Evolutionary conservation across 2,329 filamentous ascomycete species (phyloP), one percentile per base, ranked within the genome.

Genomic region (Aspergillus bombycis): DNA sequence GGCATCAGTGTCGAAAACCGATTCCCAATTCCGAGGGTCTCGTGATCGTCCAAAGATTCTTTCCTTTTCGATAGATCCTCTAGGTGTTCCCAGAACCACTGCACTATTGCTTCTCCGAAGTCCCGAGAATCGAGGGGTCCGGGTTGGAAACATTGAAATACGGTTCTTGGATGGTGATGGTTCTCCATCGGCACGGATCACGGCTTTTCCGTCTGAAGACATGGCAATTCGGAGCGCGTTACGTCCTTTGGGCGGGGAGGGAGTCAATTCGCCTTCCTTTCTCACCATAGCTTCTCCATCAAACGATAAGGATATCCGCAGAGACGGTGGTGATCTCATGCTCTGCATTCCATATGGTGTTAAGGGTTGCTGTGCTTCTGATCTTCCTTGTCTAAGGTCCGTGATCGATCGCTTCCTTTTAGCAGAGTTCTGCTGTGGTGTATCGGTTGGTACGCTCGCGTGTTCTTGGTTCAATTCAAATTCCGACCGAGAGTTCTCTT

Each of bases 1-100:
- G 58, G 86, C 83, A 68, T 95, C 91, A 9, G 89, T 89, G 74
- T 96, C 92, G 71, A 92, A 94, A 80, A 91, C 94, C 62, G 93
- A 93, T 73, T 96, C 92, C 94, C 94, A 97, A 8, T 91, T 91
- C 57, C 93, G 89, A 21, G 93, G 92, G 76, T 97, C 92, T 60
- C 92, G 89, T 62, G 94, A 97, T 62, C 94, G 87, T 60, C 92
- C 92, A 61, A 89, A 88, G 38, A 81, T 80, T 21, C 89, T 80
- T 45, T 79, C 74, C 61, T 70, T 72, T 52, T 67, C 75, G 74
- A 84, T 84, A 63, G 86, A 84, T 57, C 85, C 84, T 28, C 85
- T 83, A n/a, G 88, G 80, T 5, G 85, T 88, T 65, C 86, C 79
- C 61, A 84, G 82, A 43, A 84, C 81, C 43, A 90, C 79, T 21